Base-by-base conservation (phyloP, 139 green algal genomes). In the Trebouxia sp. region DNA sequence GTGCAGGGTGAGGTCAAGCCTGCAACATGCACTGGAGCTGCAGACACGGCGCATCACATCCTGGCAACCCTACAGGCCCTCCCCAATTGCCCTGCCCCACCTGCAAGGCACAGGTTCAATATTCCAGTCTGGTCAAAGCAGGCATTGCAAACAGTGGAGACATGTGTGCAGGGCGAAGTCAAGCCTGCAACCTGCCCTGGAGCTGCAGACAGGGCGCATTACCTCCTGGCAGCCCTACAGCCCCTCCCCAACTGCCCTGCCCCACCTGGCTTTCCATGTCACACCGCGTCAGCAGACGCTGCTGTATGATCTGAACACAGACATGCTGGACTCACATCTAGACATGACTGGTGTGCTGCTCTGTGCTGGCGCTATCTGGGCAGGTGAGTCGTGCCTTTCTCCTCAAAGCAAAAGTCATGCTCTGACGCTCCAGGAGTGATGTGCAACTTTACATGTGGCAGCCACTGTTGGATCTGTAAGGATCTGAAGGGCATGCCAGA, bases 151-250 rank as follows among this genome's bases (percentile, higher is more conserved):
- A n/a, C n/a, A n/a, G n/a, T n/a, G n/a, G n/a, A n/a, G n/a, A n/a
- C n/a, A 20, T 67, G 56, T 11, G 14, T 67, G 56, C 56, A 67
- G 56, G 62, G 24, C 62, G 20, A n/a, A 10, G 28, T 43, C 62
- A 72, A 15, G 62, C 12, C 41, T 77, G 41, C 37, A 6, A 38
- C 42, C 26, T 39, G 17, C 11, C 7, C 4, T 58, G 41, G 39
- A 77, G 69, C 69, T 77, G 26, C 26, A 35, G 26, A 77, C 69
- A 38, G n/a, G 26, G 42, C n/a, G 11, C 39, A 77, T 56, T 3
- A 77, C 69, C 10, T 11, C 69, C 12, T 77, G 69, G 69, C 69
- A 51, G 5, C 69, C 69, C 41, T 77, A 42, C 69, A 47, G 39
- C 28, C 42, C 69, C 42, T 32, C 41, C 11, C 26, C 37, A 15